Evolutionary conservation across 495 filamentous ascomycete species (phyloP), one percentile per base, ranked within the genome.

Genomic region (Aspergillus diversus): DNA sequence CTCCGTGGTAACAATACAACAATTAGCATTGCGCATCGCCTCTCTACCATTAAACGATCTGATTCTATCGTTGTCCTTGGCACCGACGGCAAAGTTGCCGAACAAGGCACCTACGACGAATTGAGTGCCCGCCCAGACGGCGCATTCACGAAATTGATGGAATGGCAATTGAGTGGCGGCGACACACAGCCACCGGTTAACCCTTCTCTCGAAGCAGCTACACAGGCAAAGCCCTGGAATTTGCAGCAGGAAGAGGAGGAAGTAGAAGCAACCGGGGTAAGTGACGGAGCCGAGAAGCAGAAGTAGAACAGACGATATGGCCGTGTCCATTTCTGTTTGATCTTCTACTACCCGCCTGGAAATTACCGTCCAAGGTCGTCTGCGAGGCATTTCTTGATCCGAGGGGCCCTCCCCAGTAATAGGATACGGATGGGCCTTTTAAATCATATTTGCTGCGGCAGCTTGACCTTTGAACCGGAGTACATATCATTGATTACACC

Each of bases 121-220:
- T 81, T 99, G 32, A 90, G 87, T 66, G 75, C 81, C 17, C 86
- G 90, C 42, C 82, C 81, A 5, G 77, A 89, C 31, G 94, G 93
- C 43, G 91, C 93, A 7, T 99, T 99, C 71, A 93, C 86, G 33
- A 92, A 90, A 76, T 80, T 99, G 53, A 99, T 99, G 95, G 93
- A 98, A 73, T 99, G 96, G 96, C 95, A 99, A 77, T 90, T 98
- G 84, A 94, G 84, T 65, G 96, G 93, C 13, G 89, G 89, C 9
- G 92, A 96, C 43, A 32, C 60, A 0, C 66, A 71, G 21, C 63
- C 77, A n/a, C 67, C 72, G 8, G 52, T 48, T 5, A 60, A 39
- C 39, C 58, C 70, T 11, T 56, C 70, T 33, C 49, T 68, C 5
- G 68, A 66, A 46, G 53, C 71, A 7, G 58, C 57, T 34, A 65